Base-by-base conservation (phyloP, 768 basidiomycete genomes). In the Lactarius pseudohatsudake region DNA sequence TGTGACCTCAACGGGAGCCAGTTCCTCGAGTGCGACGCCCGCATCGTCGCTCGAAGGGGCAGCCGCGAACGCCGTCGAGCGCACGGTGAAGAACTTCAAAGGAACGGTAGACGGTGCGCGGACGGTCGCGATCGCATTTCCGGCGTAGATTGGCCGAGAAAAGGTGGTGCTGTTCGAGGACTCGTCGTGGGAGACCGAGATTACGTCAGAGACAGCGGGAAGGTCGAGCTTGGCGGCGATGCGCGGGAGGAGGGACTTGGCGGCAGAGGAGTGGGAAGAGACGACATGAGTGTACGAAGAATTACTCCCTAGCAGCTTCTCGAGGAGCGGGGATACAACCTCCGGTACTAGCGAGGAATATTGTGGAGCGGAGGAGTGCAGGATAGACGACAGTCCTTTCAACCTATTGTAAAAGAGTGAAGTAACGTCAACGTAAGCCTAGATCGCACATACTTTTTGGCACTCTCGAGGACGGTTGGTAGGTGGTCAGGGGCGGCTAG, bases 91-190 rank as follows among this genome's bases (percentile, higher is more conserved):
- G 76, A 99, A 87, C 76, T 98, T 98, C 79, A 95, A 78, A 36
- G 85, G 83, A 72, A 97, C 83, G 60, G 84, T 84, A n/a, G 86
- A 84, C 0, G 87, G 80, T 0, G 91, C 91, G 66, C 88, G 87
- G 71, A 99, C 89, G 53, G 95, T 96, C 30, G 95, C 85, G 64
- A 98, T 94, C 55, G 97, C 97, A 74, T 98, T 98, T 58, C 97
- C 97, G 28, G 97, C 97, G 72, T 99, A 98, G 72, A 98, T 97
- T 32, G 94, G 94, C 30, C 96, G 91, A 5, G 91, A 88, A 76
- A 96, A 98, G 1, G 87, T 92, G 45, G 93, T 94, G 72, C 81
- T 84, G 70, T 90, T 88, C 40, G 86, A 85, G 3, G 87, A 76
- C 34, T 77, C 63, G 72, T 93, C 89, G 75, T 93, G 87, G 47